A percentile compares a stretch with the other conserved stretches of the same genome.
Evolutionary conservation across 2,329 filamentous ascomycete species (phyloP).

Genomic region (Nakataea oryzae): DNA sequence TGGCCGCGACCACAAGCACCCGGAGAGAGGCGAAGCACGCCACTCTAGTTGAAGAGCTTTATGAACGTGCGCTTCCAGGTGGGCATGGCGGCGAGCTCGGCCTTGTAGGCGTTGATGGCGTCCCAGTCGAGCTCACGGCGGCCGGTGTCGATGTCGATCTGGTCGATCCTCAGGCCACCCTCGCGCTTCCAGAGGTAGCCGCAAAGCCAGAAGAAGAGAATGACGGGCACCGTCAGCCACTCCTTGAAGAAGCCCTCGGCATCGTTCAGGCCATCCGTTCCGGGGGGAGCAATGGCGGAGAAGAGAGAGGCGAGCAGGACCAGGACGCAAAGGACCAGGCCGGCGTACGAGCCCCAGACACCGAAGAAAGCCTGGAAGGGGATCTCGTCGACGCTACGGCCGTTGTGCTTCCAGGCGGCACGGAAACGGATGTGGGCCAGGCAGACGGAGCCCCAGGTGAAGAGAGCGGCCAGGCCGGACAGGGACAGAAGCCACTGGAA

Average conservation of each 20-base stretch:
- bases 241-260: constrained; percentile 42
- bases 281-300: constrained; percentile 31
- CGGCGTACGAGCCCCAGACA: constrained; percentile 51
- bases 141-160: constrained; percentile 60
- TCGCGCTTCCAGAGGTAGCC: constrained; percentile 57
- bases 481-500: constrained; percentile 57
- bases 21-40: too few species aligned
- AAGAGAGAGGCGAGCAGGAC: constrained; percentile 44
- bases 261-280: constrained; percentile 17
- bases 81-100: constrained; percentile 9
- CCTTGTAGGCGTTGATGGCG: constrained; percentile 42
- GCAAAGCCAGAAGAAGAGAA: constrained; percentile 40
- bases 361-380: constrained; percentile 52
- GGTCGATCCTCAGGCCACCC: constrained; percentile 43
- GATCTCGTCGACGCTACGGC: constrained; percentile 52
- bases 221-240: constrained; percentile 42
- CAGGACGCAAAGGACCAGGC: constrained; percentile 43
- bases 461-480: constrained; percentile 51
- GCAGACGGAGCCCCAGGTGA: constrained; percentile 58
- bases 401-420: constrained; percentile 44
- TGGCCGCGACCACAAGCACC: background rate
- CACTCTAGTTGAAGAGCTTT: constrained; percentile 1
- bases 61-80: constrained; percentile 8
- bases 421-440: constrained; percentile 60
- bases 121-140: constrained; percentile 57